Base-by-base conservation (phyloP, 345 rosid genomes). In the Hibiscus trionum region DNA sequence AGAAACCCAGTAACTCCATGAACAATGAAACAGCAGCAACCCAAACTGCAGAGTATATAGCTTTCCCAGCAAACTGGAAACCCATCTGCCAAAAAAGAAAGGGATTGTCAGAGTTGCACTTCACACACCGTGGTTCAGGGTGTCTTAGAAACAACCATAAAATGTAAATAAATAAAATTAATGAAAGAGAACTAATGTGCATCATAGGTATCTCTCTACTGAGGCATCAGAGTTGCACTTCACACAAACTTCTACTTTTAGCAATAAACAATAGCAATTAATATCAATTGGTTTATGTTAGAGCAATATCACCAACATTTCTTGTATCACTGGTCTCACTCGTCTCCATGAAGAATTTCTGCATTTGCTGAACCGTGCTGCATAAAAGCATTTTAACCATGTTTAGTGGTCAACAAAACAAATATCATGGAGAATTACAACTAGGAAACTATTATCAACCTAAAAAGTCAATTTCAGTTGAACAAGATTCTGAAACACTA, bases 1-100 rank as follows among this genome's bases (percentile, higher is more conserved):
- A 89, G 80, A 91, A 91, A 72, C 97, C 96, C 55, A 94, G 84
- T 77, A 94, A 85, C 84, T 94, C 97, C 97, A 90, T 90, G 82
- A 91, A 94, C 80, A 94, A 81, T 72, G 98, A 85, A 57, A 84
- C 83, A 59, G 93, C 93, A 80, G 91, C 97, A 59, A 94, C 84
- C 97, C 98, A 91, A 27, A 89, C 96, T 31, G 93, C 93, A 76
- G 89, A 76, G 70, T 88, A 90, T 76, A 90, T 75, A 77, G 96
- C 92, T 88, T 91, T 94, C 75, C 96, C 97, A 71, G 96, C 92
- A 84, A 91, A 90, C 84, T 81, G 77, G 74, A 84, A 88, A 39
- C 98, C 91, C 97, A 91, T 91, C 97, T 94, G 90, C 79, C 53
- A 71, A 71, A 74, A 74, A 73, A 46, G 53, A 68, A 26, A 15